These are phyloP conservation scores for Meripilus lineatus DNA, from an alignment of 1,284 basidiomycete species.

Conservation along the genomic window DNA sequence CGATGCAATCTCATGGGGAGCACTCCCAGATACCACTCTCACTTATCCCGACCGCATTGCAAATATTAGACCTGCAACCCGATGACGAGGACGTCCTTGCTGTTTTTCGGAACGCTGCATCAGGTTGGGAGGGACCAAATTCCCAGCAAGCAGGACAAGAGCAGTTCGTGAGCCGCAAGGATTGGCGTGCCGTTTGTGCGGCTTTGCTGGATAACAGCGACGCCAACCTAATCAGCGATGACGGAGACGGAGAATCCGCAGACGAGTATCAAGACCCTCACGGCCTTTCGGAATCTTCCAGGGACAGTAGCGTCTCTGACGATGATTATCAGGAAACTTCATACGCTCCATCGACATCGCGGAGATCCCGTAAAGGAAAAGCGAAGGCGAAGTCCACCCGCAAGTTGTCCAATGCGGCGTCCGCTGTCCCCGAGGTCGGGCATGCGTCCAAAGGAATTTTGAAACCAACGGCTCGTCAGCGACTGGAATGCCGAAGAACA, in stretches of 20 bases:
- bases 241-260: constrained; percentile 19
- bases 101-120: constrained; percentile 68
- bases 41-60: constrained; percentile 58
- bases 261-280: constrained; percentile 24
- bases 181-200: constrained; percentile 73
- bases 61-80: constrained; percentile 54
- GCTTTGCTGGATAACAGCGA: constrained; percentile 42
- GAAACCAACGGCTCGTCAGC: constrained; percentile 42
- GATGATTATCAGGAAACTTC: constrained; percentile 30
- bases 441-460: constrained; percentile 5
- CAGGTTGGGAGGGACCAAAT: constrained; percentile 45
- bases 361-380: no score
- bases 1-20: background rate
- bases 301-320: constrained; percentile 19
- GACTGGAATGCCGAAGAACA: constrained; percentile 45
- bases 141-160: constrained; percentile 15
- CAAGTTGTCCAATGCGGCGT: constrained; percentile 10
- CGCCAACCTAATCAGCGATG: background rate
- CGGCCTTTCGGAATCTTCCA: constrained; percentile 16
- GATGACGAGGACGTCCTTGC: constrained; percentile 64
- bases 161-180: constrained; percentile 46
- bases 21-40: constrained; percentile 42
- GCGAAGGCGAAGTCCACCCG: constrained; percentile 15
- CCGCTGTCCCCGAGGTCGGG: constrained; percentile 14
- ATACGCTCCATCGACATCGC: constrained; percentile 11